These are phyloP conservation scores for Cryptococcus sp. DNA, from an alignment of 1,284 basidiomycete species.

Conservation along the genomic window DNA sequence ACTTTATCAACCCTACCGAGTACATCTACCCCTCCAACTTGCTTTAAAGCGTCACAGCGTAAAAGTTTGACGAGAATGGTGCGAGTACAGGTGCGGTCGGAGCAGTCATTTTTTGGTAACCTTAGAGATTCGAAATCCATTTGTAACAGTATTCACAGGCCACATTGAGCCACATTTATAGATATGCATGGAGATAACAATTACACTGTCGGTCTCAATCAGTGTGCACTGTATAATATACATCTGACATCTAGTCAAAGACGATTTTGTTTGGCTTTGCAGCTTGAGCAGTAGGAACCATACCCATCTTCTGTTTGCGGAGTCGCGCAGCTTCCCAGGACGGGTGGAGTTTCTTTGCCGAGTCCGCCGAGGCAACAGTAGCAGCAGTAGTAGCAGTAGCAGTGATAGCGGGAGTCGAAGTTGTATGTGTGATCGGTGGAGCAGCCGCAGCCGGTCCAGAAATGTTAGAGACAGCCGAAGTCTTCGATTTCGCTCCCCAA, in stretches of 20 bases:
- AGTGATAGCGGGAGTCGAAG: background rate
- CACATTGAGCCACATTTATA: background rate
- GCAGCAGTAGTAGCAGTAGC: slow-evolving; percentile 6
- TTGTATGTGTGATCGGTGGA: background rate
- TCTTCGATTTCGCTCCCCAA: slow-evolving; percentile 12
- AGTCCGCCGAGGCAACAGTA: slow-evolving; percentile 3
- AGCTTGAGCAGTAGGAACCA: slow-evolving; percentile 33
- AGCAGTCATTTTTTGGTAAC: background rate
- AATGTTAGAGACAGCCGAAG: slow-evolving; percentile 4
- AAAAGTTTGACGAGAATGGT: background rate
- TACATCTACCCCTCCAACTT: slow-evolving; percentile 84
- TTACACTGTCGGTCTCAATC: background rate
- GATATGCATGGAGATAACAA: no score
- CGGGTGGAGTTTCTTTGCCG: slow-evolving; percentile 66
- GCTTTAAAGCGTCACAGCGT: slow-evolving; percentile 53
- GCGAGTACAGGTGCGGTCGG: background rate
- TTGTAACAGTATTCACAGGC: no score
- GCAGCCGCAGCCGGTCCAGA: slow-evolving; percentile 10
- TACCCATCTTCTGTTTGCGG: slow-evolving; percentile 62
- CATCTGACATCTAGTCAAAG: slow-evolving; percentile 50
- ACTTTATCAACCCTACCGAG: slow-evolving; percentile 75
- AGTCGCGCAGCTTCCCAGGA: slow-evolving; percentile 89
- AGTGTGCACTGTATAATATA: background rate
- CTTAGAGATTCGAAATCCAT: background rate
- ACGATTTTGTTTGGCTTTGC: slow-evolving; percentile 58